Evolutionary conservation across 169 alveolate species (phyloP), one percentile per base, ranked within the genome.

Genomic region (Plasmodium relictum): DNA sequence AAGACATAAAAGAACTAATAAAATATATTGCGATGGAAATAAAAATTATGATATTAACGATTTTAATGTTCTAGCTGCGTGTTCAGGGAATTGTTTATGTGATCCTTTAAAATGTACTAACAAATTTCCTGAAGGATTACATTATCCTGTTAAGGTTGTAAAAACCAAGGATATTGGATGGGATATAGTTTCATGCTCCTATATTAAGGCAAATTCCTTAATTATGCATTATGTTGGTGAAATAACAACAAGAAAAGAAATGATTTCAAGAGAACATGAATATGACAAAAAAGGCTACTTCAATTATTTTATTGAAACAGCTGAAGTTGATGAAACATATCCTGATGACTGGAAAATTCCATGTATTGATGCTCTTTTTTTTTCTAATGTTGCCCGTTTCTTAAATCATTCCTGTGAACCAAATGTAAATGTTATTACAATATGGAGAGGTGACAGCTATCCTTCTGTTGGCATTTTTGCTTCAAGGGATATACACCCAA

Each of bases 171-270:
- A 89, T 50, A 70, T 92, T 78, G 96, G 95, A 42, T 94, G 96
- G 96, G 96, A 93, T 41, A 78, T 94, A 1, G 94, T 88, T 80
- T 39, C 94, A 14, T 50, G 76, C 24, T 94, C 88, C 41, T 74
- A 87, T 41, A 93, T 94, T 10, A 88, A 95, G 37, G 91, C 83
- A 12, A 97, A 96, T 44, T 93, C 97, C 0, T 94, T 92, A 87
- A 93, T 96, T 54, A 94, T 96, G 96, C 97, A 96, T 90, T 96
- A 96, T 76, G 96, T 95, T 22, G 98, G 98, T 0, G 98, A 96
- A 88, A 86, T 95, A 2, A 92, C 96, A 54, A 92, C 89, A 83
- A 88, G 92, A 85, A 95, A 93, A 72, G 96, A 66, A 85, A 95
- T 94, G 97, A 94, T 94, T 89, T 96, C 94, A 16, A 74, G 97